Conservation (phyloP, 2,329 filamentous ascomycete species). For the Penicillium sp. region DNA sequence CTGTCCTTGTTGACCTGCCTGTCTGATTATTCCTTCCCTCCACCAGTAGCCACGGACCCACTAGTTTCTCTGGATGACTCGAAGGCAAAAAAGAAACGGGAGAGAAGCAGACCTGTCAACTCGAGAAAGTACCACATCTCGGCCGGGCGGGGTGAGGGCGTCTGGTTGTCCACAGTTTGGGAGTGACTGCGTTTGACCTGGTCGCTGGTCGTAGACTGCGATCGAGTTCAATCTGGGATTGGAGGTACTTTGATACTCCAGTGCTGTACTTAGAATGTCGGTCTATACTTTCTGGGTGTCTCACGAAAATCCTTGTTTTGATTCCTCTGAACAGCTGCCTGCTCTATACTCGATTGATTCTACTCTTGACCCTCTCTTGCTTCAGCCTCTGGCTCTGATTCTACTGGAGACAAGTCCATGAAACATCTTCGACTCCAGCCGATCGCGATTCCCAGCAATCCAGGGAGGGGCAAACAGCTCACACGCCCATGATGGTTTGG, state of each 20-base stretch:
- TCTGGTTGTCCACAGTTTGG: not conserved
- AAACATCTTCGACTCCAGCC: too few species aligned
- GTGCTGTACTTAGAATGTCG: not conserved
- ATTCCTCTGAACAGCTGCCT: not conserved
- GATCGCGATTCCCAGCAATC: constrained; percentile 7
- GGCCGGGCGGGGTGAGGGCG: not conserved
- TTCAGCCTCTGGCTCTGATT: not conserved
- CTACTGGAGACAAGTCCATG: too few species aligned
- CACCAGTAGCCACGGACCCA: not conserved
- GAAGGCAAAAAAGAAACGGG: constrained; percentile 16
- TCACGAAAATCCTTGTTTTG: too few species aligned
- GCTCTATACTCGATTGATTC: not conserved
- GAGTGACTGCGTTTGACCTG: not conserved
- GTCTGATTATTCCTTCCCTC: not conserved
- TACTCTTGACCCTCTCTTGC: too few species aligned
- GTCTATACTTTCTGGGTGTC: not conserved
- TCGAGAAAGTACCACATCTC: constrained; percentile 6
- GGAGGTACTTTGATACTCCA: not conserved
- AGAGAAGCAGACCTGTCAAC: constrained; percentile 32
- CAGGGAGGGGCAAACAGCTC: constrained; percentile 26
- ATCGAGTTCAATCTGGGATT: not conserved
- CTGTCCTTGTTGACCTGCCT: not conserved
- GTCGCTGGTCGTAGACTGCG: not conserved
- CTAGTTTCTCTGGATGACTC: constrained; percentile 1
- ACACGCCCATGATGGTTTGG: not conserved